Evolutionary conservation across 148 eudicot species (phyloP), one percentile per base, ranked within the genome.

Genomic region (Drosera capensis): DNA sequence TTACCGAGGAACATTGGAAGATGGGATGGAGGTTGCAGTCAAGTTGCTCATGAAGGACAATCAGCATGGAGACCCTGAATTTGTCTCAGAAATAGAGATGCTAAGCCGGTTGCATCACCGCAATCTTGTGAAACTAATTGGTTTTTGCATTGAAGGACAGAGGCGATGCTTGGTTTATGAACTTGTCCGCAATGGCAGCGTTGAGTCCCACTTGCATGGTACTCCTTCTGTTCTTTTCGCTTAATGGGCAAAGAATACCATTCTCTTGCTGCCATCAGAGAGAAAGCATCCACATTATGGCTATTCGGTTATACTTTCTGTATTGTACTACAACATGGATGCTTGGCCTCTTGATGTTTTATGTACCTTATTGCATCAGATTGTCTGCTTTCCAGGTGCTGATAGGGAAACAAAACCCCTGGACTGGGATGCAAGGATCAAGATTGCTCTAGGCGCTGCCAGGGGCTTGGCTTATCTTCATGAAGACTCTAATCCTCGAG

Each of bases 401-500:
- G 95, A 85, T 60, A 81, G 38, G 65, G 53, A 35, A 49, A 68
- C 58, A 31, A 80, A 83, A 41, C 76, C 80, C 59, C 82, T 92
- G 29, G 86, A 78, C 52, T 92, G 99, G 99, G 99, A 92, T 74
- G 93, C 86, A 28, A 70, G 99, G 56, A 51, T 92, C 58, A 92
- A 92, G 63, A 81, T 92, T 64, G 99, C 99, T 20, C 84, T 92
- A 66, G 99, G 99, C 58, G 88, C 99, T 11, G 95, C 99, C 8
- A 73, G 99, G 66, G 99, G 99, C 54, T 60, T 92, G 59, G 99
- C 99, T 54, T 92, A 92, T 64, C 80, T 92, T 62, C 99, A 92
- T 49, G 99, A 92, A 60, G 95, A 92, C 67, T 85, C 99, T 60
- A 92, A 85, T 61, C 99, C 99, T 58, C 86, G 95, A 55, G 95